Percentiles rank a stretch among this genome's conserved stretches.
These are phyloP conservation scores for Dipteronia sinensis DNA, from an alignment of 345 rosid genomes.

Conservation along the genomic window DNA sequence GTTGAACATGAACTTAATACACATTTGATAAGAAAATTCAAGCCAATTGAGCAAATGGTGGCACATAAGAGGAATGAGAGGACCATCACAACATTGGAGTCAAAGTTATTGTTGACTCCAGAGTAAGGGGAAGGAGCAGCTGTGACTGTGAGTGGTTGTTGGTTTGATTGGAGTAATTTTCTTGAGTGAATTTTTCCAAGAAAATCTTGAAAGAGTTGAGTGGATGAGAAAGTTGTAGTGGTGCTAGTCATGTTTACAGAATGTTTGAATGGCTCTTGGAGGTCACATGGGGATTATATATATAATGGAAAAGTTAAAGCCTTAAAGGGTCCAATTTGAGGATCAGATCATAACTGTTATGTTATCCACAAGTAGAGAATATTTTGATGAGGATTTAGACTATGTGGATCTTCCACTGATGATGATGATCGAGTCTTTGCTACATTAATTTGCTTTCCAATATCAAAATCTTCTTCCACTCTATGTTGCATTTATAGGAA, in stretches of 20 bases:
- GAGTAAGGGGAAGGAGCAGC: slow-evolving; percentile 43
- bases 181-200: slow-evolving; percentile 23
- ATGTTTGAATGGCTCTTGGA: neutral
- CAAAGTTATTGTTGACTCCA: slow-evolving; percentile 38
- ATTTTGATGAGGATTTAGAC: too few relatives aligned
- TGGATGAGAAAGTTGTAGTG: slow-evolving; percentile 6
- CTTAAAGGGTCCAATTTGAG: neutral
- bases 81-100: slow-evolving; percentile 67
- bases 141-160: slow-evolving; percentile 22
- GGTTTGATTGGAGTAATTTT: slow-evolving; percentile 37
- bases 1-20: slow-evolving; percentile 49
- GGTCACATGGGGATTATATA: neutral
- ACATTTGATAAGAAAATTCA: slow-evolving; percentile 64
- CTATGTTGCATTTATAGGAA: neutral
- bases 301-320: neutral
- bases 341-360: neutral
- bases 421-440: too few relatives aligned
- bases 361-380: too few relatives aligned
- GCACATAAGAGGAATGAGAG: slow-evolving; percentile 82
- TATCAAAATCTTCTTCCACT: neutral
- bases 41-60: slow-evolving; percentile 67
- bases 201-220: slow-evolving; percentile 23
- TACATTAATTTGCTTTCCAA: neutral
- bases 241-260: neutral
- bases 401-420: too few relatives aligned